A percentile compares a stretch with the other conserved stretches of the same genome.
These are phyloP conservation scores for Trichoderma cornu-damae DNA, from an alignment of 2,329 filamentous ascomycete species.

Conservation along the genomic window DNA sequence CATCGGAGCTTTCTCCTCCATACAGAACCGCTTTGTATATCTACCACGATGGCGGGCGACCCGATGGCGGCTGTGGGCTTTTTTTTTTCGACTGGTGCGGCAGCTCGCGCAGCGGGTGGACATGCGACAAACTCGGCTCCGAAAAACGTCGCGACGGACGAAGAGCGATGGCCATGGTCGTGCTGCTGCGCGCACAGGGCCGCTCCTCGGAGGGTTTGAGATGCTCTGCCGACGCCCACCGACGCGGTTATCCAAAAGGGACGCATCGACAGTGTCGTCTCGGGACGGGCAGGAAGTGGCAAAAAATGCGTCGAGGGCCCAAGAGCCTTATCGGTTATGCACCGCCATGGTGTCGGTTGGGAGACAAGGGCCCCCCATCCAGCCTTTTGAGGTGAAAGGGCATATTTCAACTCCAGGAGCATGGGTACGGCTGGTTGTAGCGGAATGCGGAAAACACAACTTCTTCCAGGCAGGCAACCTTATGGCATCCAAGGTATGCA, in stretches of 20 bases:
- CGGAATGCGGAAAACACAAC: neutral
- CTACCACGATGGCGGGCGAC: no score
- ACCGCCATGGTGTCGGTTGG: neutral
- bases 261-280: no score
- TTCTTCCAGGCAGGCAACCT: neutral
- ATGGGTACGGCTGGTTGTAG: neutral
- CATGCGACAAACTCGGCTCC: neutral
- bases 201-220: neutral
- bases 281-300: neutral
- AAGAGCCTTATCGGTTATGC: neutral
- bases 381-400: neutral
- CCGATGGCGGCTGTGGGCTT: no score
- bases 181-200: neutral
- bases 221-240: neutral
- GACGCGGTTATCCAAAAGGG: neutral
- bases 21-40: no score
- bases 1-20: constrained; percentile 6
- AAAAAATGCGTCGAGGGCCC: neutral
- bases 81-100: neutral
- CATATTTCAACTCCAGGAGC: neutral
- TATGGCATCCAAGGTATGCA: no score
- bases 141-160: neutral
- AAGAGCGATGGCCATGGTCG: neutral
- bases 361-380: neutral
- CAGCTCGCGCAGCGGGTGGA: neutral